Evolutionary conservation across 345 rosid genomes (phyloP).

Genomic region (Hibiscus tridactylites): DNA sequence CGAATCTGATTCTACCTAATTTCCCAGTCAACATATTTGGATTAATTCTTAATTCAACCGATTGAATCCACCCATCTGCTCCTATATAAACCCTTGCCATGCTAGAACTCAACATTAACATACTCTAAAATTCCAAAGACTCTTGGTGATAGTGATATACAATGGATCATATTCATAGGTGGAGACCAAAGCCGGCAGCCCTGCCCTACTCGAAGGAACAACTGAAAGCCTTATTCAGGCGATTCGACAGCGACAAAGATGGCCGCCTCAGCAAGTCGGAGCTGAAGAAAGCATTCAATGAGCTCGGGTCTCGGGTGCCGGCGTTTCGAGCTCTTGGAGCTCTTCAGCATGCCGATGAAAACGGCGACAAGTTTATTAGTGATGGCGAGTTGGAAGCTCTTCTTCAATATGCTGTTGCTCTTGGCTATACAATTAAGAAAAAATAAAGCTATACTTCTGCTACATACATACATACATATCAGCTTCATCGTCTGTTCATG

Average conservation of each 20-base stretch:
- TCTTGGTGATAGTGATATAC: background rate
- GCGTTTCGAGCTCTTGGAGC: background rate
- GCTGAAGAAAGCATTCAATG: constrained; percentile 18
- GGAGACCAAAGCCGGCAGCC: background rate
- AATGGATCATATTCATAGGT: background rate
- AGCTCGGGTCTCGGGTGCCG: background rate
- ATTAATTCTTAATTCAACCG: too few species aligned
- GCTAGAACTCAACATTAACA: too few species aligned
- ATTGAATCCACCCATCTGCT: too few species aligned
- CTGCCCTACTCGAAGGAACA: constrained; percentile 12
- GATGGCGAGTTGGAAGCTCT: background rate
- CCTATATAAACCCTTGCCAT: background rate
- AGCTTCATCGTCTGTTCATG: background rate
- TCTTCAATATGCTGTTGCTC: background rate
- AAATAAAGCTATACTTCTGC: background rate
- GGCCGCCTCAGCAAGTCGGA: constrained; percentile 23
- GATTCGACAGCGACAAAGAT: constrained; percentile 15
- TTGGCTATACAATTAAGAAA: background rate
- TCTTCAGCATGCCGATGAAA: background rate
- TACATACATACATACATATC: background rate
- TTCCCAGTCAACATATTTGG: too few species aligned
- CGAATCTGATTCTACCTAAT: background rate
- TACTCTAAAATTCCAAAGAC: too few species aligned
- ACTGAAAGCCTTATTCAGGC: constrained; percentile 16
- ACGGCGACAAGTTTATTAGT: background rate